phyloP scores from a whole-genome alignment of 306 rosid genomes.

The Castanea sativa region DNA sequence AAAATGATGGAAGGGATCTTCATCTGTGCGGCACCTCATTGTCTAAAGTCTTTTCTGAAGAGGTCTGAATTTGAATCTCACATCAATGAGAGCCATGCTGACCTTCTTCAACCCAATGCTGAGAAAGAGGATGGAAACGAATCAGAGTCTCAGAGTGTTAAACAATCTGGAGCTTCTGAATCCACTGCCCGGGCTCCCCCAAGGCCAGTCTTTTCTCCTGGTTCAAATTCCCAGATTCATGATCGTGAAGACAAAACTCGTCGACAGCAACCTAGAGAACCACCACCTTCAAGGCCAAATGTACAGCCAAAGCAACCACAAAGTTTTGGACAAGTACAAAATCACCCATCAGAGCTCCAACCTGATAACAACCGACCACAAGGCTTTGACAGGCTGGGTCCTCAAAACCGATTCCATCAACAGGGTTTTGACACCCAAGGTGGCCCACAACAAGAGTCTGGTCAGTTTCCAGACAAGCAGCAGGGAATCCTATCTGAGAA shows the following conservation, averaged over 20 bases:
- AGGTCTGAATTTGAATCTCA: slow-evolving; percentile 83
- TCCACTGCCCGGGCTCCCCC: slow-evolving; percentile 67
- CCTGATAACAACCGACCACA: slow-evolving; percentile 57
- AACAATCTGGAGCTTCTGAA: slow-evolving; percentile 75
- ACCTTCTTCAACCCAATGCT: slow-evolving; percentile 71
- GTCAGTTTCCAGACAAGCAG: slow-evolving; percentile 63
- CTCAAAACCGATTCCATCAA: slow-evolving; percentile 48
- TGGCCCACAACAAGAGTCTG: slow-evolving; percentile 51
- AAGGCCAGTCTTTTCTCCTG: slow-evolving; percentile 74
- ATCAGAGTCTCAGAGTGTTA: slow-evolving; percentile 73
- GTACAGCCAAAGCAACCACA: slow-evolving; percentile 60
- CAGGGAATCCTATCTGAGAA: slow-evolving; percentile 60
- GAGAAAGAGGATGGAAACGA: slow-evolving; percentile 87
- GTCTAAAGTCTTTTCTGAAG: slow-evolving; percentile 89
- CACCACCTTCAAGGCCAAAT: slow-evolving; percentile 56
- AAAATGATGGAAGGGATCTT: slow-evolving; percentile 99
- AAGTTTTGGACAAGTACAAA: slow-evolving; percentile 62
- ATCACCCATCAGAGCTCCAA: slow-evolving; percentile 51
- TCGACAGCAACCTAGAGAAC: slow-evolving; percentile 76
- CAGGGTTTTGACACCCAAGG: slow-evolving; percentile 43
- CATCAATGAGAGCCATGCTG: slow-evolving; percentile 67
- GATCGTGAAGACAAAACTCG: slow-evolving; percentile 77
- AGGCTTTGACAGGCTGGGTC: slow-evolving; percentile 72
- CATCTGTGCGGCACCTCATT: slow-evolving; percentile 96
- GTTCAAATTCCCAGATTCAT: slow-evolving; percentile 70